Evolutionary conservation across 2,329 filamentous ascomycete species (phyloP).

Genomic region (Phialocephala subalpina): DNA sequence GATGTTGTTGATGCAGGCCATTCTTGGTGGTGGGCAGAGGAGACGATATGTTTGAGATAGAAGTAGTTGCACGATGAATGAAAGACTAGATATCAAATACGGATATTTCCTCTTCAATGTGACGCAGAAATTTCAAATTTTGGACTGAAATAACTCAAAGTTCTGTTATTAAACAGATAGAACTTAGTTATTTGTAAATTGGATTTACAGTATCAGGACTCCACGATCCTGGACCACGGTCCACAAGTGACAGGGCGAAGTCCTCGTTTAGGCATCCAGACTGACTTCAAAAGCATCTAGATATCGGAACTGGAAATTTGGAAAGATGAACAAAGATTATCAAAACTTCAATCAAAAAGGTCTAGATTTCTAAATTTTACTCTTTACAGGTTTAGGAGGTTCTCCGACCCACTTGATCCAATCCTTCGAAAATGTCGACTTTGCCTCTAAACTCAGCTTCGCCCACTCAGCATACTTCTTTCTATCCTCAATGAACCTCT

Average conservation of each 20-base stretch:
- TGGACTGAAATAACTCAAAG: not conserved
- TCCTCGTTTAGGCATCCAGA: too few relatives aligned
- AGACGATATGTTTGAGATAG: not conserved
- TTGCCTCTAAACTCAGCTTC: constrained; percentile 56
- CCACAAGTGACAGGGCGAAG: too few relatives aligned
- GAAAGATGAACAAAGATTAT: too few relatives aligned
- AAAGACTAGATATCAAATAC: constrained; percentile 4
- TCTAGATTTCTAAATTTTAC: constrained; percentile 24
- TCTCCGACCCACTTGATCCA: constrained; percentile 49
- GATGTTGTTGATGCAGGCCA: constrained; percentile 3
- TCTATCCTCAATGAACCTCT: constrained; percentile 64
- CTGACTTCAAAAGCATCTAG: too few relatives aligned
- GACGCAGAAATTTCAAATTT: not conserved
- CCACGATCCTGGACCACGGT: too few relatives aligned
- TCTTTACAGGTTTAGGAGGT: constrained; percentile 25
- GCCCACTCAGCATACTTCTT: constrained; percentile 61
- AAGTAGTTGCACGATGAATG: not conserved
- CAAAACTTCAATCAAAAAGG: not conserved
- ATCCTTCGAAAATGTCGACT: constrained; percentile 62
- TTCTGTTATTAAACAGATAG: too few relatives aligned
- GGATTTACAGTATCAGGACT: too few relatives aligned
- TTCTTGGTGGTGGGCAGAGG: not conserved
- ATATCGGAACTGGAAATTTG: too few relatives aligned
- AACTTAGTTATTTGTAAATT: too few relatives aligned
- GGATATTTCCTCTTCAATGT: not conserved